Evolutionary conservation across 192 early-diverging fungal genomes (phyloP), one percentile per base, ranked within the genome.

Genomic region (Spinellus fusiger): DNA sequence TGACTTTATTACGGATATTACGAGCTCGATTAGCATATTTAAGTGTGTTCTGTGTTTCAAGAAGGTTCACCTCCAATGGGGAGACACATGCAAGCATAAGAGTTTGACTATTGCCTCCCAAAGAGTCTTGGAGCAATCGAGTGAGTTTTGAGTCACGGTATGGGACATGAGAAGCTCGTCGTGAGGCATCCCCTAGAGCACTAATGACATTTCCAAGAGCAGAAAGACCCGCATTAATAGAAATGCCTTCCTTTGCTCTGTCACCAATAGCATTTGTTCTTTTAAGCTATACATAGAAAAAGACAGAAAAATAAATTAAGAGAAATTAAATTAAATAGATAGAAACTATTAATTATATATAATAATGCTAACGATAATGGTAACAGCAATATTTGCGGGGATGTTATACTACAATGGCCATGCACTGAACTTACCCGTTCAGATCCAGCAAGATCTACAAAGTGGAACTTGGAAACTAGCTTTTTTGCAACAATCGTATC

Each of bases 371-470:
- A n/a, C n/a, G n/a, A n/a, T n/a, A n/a, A n/a, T n/a, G n/a, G n/a
- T n/a, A n/a, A n/a, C n/a, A n/a, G n/a, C n/a, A n/a, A n/a, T n/a
- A n/a, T n/a, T n/a, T n/a, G n/a, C n/a, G n/a, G n/a, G n/a, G n/a
- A n/a, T n/a, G n/a, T n/a, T n/a, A n/a, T n/a, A n/a, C n/a, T n/a
- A n/a, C n/a, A n/a, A n/a, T n/a, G n/a, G n/a, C n/a, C n/a, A n/a
- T n/a, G n/a, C n/a, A 37, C 27, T 47, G 5, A 35, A 56, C 70
- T 37, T 79, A 80, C 77, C 58, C 91, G 76, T 80, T 99, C 95
- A 15, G 93, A 95, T 27, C 97, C 96, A 20, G 97, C 97, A 65
- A 99, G 77, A 80, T 99, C 97, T 20, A 99, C 97, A 83, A 99
- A 99, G 66, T 96, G 89, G 63, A 99, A 94, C 76, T 98, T 99